Evolutionary conservation across 495 filamentous ascomycete species (phyloP).

Genomic region (Xylaria sp.): DNA sequence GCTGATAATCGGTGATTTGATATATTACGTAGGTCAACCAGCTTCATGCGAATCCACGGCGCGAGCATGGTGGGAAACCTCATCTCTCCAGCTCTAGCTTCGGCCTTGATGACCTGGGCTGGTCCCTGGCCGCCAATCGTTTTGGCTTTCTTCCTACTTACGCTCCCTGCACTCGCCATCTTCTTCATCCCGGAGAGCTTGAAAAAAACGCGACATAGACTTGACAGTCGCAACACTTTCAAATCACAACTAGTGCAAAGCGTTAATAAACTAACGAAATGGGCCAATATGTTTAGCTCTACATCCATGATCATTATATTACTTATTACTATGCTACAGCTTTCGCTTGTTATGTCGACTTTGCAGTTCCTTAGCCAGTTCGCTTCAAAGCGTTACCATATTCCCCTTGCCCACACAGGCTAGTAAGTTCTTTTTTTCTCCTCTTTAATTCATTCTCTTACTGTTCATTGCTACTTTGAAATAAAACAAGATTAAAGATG

Average conservation of each 20-base stretch:
- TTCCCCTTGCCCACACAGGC: slow-evolving; percentile 38
- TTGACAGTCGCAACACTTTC: slow-evolving; percentile 13
- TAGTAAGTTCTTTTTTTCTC: too few species aligned
- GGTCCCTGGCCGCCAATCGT: slow-evolving; percentile 63
- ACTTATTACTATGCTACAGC: slow-evolving; percentile 34
- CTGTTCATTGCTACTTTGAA: too few species aligned
- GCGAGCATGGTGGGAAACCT: slow-evolving; percentile 56
- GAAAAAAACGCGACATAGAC: slow-evolving; percentile 3
- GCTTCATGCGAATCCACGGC: slow-evolving; percentile 61
- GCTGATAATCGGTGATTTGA: background rate
- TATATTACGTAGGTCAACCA: slow-evolving; percentile 51
- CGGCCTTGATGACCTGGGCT: slow-evolving; percentile 61
- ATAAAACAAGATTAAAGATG: too few species aligned
- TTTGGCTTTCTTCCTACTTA: slow-evolving; percentile 38
- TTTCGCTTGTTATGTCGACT: slow-evolving; percentile 33
- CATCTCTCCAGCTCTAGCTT: slow-evolving; percentile 59
- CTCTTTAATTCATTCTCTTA: too few species aligned
- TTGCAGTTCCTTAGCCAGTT: slow-evolving; percentile 42
- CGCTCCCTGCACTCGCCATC: slow-evolving; percentile 38
- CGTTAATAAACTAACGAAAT: slow-evolving; percentile 34
- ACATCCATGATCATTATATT: slow-evolving; percentile 35
- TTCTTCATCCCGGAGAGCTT: slow-evolving; percentile 57
- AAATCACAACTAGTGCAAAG: slow-evolving; percentile 27
- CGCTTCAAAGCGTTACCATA: slow-evolving; percentile 39
- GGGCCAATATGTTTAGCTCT: slow-evolving; percentile 29